These are phyloP conservation scores for Aegilops umbellulata DNA, from an alignment of 176 grass and related monocot species.

Conservation along the genomic window DNA sequence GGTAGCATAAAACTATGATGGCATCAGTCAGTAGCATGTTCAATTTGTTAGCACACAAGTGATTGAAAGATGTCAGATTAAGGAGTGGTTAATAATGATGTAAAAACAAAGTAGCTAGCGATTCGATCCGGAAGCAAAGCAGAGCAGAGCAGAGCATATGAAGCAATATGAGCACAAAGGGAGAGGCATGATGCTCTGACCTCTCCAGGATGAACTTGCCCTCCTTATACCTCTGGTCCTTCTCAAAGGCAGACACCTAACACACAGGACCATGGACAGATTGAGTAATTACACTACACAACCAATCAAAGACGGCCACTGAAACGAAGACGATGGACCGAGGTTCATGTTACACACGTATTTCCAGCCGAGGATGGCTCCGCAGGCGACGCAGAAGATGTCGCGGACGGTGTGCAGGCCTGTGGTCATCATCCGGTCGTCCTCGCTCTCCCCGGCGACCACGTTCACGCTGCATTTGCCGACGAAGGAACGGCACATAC, in stretches of 20 bases:
- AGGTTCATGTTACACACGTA: background rate
- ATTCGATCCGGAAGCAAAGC: too few relatives aligned
- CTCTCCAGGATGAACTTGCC: constrained; percentile 60
- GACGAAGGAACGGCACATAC: too few relatives aligned
- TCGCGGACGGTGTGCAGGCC: constrained; percentile 46
- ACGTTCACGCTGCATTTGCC: constrained; percentile 39
- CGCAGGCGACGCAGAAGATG: constrained; percentile 58
- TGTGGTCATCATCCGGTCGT: constrained; percentile 47
- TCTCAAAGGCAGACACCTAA: constrained; percentile 33
- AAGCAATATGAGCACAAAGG: background rate
- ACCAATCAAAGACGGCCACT: background rate
- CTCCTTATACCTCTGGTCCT: constrained; percentile 47
- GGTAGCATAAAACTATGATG: background rate
- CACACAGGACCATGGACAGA: background rate
- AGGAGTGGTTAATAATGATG: background rate
- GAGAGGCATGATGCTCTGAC: background rate
- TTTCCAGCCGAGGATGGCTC: constrained; percentile 46
- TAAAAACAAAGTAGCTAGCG: too few relatives aligned
- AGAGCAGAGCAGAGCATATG: background rate
- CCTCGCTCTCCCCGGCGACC: background rate
- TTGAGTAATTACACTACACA: background rate
- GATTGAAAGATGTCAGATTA: background rate
- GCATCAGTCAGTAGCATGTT: background rate
- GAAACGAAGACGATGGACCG: background rate
- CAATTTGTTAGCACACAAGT: background rate